Percentiles rank a stretch among this genome's conserved stretches.
Conservation (phyloP, 495 filamentous ascomycete genomes). For the Antarctomyces pellizariae region DNA sequence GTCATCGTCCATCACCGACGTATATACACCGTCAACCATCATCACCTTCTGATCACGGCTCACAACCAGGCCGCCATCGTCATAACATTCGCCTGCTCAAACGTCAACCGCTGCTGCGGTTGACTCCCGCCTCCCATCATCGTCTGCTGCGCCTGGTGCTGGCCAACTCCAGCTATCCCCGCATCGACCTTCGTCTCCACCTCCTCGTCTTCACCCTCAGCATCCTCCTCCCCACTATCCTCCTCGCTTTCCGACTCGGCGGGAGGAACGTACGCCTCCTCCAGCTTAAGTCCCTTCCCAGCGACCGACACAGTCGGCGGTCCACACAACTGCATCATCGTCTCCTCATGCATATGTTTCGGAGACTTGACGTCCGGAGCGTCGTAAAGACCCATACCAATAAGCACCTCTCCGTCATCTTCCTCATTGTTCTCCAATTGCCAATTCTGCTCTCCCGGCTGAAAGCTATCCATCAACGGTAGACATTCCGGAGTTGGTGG, state of each 20-base stretch:
- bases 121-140: too few relatives aligned
- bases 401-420: slow-evolving; percentile 40
- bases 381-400: slow-evolving; percentile 71
- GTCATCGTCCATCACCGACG: too few relatives aligned
- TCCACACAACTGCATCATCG: slow-evolving; percentile 22
- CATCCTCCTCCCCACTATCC: slow-evolving; percentile 22
- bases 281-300: slow-evolving; percentile 59
- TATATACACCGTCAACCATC: too few relatives aligned
- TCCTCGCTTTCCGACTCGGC: slow-evolving; percentile 32
- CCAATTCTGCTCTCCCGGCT: slow-evolving; percentile 10
- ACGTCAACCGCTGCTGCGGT: too few relatives aligned
- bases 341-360: slow-evolving; percentile 17
- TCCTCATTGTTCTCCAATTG: slow-evolving; percentile 16
- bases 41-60: too few relatives aligned
- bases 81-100: too few relatives aligned
- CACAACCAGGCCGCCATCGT: too few relatives aligned
- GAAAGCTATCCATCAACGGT: slow-evolving; percentile 5
- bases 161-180: slow-evolving; percentile 10
- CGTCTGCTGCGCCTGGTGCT: slow-evolving; percentile 1
- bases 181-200: slow-evolving; percentile 19
- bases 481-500: too few relatives aligned
- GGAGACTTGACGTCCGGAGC: slow-evolving; percentile 25
- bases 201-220: slow-evolving; percentile 17
- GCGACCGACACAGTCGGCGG: slow-evolving; percentile 24
- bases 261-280: slow-evolving; percentile 63